phyloP scores from a whole-genome alignment of 2,329 filamentous ascomycete species.

The Ophiostoma piceae region DNA sequence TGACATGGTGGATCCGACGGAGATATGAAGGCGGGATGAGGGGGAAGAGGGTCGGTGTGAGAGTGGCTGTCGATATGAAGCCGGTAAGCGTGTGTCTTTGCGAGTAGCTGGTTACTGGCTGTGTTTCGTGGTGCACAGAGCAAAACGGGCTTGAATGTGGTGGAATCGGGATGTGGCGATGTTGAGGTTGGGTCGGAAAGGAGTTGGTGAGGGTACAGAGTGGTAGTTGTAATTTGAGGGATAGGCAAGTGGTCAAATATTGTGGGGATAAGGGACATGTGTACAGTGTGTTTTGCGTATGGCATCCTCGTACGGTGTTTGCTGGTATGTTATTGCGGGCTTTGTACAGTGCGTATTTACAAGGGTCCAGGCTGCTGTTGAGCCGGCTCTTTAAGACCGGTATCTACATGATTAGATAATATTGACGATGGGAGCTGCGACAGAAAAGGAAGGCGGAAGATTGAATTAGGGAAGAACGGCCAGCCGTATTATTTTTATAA shows the following conservation, averaged over 20 bases:
- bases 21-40: neutral
- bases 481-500: neutral
- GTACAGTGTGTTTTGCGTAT: neutral
- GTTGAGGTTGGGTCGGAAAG: constrained; percentile 4
- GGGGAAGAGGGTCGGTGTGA: neutral
- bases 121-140: neutral
- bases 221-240: constrained; percentile 9
- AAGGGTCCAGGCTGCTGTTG: neutral
- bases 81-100: neutral
- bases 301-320: neutral
- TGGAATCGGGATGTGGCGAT: neutral
- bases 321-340: neutral
- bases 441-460: neutral
- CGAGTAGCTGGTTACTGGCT: neutral
- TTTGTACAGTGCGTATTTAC: neutral
- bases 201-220: constrained; percentile 8
- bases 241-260: constrained; percentile 4
- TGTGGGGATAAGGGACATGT: constrained; percentile 8
- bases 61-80: neutral
- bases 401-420: neutral
- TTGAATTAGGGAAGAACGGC: neutral
- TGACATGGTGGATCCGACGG: constrained; percentile 59
- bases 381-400: neutral
- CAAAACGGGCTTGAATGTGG: neutral
- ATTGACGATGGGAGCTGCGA: neutral